Evolutionary conservation across 73 alveolate species (phyloP).

Genomic region (Tetrahymena elliotti): DNA sequence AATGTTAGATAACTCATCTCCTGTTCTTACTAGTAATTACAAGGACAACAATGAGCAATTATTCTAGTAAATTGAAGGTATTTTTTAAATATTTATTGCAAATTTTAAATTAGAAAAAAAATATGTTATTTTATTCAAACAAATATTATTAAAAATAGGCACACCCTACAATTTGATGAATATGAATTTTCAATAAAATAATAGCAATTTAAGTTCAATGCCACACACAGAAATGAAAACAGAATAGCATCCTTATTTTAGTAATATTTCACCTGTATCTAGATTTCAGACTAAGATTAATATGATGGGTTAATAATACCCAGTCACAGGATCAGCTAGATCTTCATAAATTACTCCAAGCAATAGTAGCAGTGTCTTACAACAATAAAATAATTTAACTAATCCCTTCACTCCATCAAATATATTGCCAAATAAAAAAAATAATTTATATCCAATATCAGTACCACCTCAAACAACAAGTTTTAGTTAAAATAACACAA

Average conservation of each 20-base stretch:
- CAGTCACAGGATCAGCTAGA: neutral
- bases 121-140: neutral
- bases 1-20: neutral
- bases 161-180: neutral
- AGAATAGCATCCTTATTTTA: neutral
- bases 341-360: neutral
- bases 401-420: neutral
- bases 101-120: no score
- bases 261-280: neutral
- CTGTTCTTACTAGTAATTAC: neutral
- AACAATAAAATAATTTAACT: neutral
- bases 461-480: neutral
- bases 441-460: neutral
- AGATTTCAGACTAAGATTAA: neutral
- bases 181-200: neutral
- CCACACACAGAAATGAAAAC: neutral
- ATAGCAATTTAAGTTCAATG: neutral
- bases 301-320: neutral
- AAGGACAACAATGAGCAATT: neutral
- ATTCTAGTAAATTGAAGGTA: neutral
- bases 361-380: neutral
- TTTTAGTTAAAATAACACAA: neutral
- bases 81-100: no score
- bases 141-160: neutral
- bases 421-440: neutral